Percentiles rank a stretch among this genome's conserved stretches.
These are phyloP conservation scores for Colletotrichum horii DNA, from an alignment of 2,329 filamentous ascomycete genomes.

Conservation along the genomic window DNA sequence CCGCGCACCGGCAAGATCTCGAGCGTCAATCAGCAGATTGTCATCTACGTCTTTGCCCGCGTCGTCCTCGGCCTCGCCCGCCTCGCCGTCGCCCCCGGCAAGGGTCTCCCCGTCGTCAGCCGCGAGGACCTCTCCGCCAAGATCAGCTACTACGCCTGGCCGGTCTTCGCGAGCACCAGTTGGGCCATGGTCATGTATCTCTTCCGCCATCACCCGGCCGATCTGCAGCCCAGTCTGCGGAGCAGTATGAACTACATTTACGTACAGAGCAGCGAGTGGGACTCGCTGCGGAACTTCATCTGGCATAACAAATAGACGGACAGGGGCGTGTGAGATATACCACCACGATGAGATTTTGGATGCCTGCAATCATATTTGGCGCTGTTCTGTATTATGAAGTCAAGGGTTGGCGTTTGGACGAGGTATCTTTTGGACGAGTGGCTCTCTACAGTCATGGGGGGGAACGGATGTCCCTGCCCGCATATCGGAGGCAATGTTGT, in stretches of 20 bases:
- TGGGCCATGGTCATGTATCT: constrained; percentile 97
- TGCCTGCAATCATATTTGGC: background rate
- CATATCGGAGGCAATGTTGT: background rate
- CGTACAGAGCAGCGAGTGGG: constrained; percentile 86
- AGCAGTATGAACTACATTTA: constrained; percentile 99
- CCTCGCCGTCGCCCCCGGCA: constrained; percentile 73
- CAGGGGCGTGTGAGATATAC: background rate
- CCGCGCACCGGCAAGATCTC: constrained; percentile 71
- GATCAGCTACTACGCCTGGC: constrained; percentile 81
- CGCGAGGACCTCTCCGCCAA: constrained; percentile 43
- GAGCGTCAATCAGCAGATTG: constrained; percentile 93
- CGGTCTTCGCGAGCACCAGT: constrained; percentile 85
- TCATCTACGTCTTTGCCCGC: constrained; percentile 95
- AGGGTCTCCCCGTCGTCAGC: constrained; percentile 56
- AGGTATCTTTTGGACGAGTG: background rate
- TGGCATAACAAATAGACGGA: constrained; percentile 76
- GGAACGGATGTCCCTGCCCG: background rate
- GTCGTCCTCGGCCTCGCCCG: constrained; percentile 86
- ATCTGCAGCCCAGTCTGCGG: constrained; percentile 87
- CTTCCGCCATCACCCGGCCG: constrained; percentile 90
- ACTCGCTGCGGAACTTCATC: constrained; percentile 81
- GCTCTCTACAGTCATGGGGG: background rate
- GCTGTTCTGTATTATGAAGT: background rate
- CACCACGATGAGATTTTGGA: background rate
- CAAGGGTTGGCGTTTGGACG: constrained; percentile 1